A percentile compares a stretch with the other conserved stretches of the same genome.
phyloP scores from a whole-genome alignment of 139 green algal genomes.

The Dunaliella primolecta region DNA sequence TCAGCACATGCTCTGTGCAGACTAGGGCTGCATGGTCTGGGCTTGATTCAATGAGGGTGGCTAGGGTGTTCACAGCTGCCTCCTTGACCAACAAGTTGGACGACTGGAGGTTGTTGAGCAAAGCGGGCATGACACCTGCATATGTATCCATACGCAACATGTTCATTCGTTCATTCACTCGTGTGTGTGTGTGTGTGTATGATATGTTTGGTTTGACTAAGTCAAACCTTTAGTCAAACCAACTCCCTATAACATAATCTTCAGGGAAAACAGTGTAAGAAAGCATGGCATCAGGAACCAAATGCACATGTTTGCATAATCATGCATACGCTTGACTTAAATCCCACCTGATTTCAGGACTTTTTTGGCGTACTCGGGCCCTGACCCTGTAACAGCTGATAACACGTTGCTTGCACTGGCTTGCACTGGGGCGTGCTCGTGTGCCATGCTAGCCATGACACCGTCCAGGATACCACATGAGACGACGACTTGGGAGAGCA shows the following conservation, averaged over 20 bases:
- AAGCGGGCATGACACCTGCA: slow-evolving; percentile 25
- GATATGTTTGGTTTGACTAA: too few relatives aligned
- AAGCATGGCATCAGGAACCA: too few relatives aligned
- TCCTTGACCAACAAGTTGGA: slow-evolving; percentile 27
- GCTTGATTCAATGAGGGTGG: slow-evolving; percentile 32
- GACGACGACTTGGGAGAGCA: slow-evolving; percentile 43
- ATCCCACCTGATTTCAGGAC: slow-evolving; percentile 43
- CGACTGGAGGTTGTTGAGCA: slow-evolving; percentile 24
- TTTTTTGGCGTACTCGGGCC: slow-evolving; percentile 33
- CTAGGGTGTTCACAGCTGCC: slow-evolving; percentile 29
- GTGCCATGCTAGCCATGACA: slow-evolving; percentile 29
- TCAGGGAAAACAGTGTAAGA: too few relatives aligned
- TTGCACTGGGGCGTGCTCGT: slow-evolving; percentile 41
- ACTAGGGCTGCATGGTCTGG: slow-evolving; percentile 24
- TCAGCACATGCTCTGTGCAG: slow-evolving; percentile 10
- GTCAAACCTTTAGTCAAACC: too few relatives aligned
- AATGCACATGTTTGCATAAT: too few relatives aligned
- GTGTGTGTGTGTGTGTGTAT: slow-evolving; percentile 12
- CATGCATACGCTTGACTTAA: too few relatives aligned
- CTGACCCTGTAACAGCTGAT: slow-evolving; percentile 22
- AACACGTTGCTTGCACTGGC: slow-evolving; percentile 28
- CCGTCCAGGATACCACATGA: slow-evolving; percentile 43
- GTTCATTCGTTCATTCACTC: background rate
- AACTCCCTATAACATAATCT: too few relatives aligned
- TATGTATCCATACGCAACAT: too few relatives aligned